Evolutionary conservation across 2,329 filamentous ascomycete genomes (phyloP), one percentile per base, ranked within the genome.

Genomic region (Ophiostoma fasciatum): DNA sequence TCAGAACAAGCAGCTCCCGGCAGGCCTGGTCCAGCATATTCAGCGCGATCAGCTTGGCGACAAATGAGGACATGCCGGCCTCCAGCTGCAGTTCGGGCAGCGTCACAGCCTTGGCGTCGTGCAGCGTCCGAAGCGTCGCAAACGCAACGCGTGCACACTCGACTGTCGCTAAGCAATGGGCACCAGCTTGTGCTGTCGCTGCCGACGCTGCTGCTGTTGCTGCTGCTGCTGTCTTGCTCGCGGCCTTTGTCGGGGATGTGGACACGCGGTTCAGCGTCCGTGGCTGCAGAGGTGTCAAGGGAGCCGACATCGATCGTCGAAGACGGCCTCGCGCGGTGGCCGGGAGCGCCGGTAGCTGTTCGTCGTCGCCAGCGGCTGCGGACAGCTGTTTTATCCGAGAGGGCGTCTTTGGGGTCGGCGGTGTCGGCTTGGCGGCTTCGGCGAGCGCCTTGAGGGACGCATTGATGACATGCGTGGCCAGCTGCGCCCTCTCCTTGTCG

Each of bases 401-500:
- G 13, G 38, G 22, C 12, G 36, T 31, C 19, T 39, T 29, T 13
- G 37, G 42, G 21, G 25, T 9, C 36, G 4, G 48, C 43, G 54
- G 44, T 4, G 56, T 42, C 3, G 60, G 54, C 50, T 76, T 84
- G 15, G 74, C 63, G 0, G 74, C 74, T 38, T 81, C 74, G n/a
- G 67, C 66, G 4, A 88, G 63, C 9, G 69, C 64, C 48, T 81
- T 84, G 27, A 87, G 62, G 1, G 75, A 66, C 7, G 63, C 61
- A 51, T 87, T 88, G 48, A 84, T 72, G 25, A 83, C 63, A 42
- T 84, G 71, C 0, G 80, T 83, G 11, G 81, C 80, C 25, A 87
- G 58, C 30, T 71, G 62, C 34, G 74, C 74, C 52, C 68, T 73
- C 39, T 83, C 78, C 46, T 68, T 71, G 5, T 62, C 51, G 5